Percentiles rank a stretch among this genome's conserved stretches.
These are phyloP conservation scores for Euphrasia confusa DNA, from an alignment of 257 asterid species.

Conservation along the genomic window DNA sequence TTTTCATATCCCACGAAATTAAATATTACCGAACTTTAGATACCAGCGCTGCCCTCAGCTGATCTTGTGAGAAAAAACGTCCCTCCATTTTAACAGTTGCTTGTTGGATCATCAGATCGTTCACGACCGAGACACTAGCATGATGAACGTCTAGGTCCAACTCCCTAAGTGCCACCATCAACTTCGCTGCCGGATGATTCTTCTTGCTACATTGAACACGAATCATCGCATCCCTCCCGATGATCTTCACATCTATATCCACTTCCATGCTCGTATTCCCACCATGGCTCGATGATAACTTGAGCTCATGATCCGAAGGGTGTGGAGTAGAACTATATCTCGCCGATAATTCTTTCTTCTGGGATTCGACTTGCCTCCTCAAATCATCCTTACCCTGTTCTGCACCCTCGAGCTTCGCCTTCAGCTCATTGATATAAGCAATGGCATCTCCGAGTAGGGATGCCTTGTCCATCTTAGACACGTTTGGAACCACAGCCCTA, in stretches of 20 bases:
- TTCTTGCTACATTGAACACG: constrained; percentile 60
- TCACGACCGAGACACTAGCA: constrained; percentile 75
- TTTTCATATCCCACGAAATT: background rate
- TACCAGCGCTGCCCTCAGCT: constrained; percentile 57
- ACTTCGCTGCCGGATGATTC: constrained; percentile 80
- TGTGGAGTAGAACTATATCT: constrained; percentile 21
- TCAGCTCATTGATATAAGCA: constrained; percentile 66
- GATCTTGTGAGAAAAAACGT: constrained; percentile 58
- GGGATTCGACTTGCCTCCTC: constrained; percentile 44
- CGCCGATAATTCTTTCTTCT: constrained; percentile 44
- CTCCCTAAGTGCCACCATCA: constrained; percentile 73
- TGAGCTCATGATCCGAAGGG: constrained; percentile 28
- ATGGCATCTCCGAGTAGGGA: constrained; percentile 89
- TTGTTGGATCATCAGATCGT: constrained; percentile 81
- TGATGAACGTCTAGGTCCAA: constrained; percentile 74
- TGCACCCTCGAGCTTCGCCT: constrained; percentile 47
- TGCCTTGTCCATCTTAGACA: constrained; percentile 92
- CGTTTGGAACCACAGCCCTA: constrained; percentile 89
- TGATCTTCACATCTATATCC: constrained; percentile 75
- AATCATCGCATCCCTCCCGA: constrained; percentile 75
- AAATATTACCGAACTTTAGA: constrained; percentile 32
- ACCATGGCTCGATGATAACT: constrained; percentile 13
- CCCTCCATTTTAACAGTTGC: constrained; percentile 81
- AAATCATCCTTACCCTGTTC: constrained; percentile 52
- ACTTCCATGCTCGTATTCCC: constrained; percentile 28